Evolutionary conservation across 2,329 filamentous ascomycete genomes (phyloP).

Genomic region (Seiridium unicorne): DNA sequence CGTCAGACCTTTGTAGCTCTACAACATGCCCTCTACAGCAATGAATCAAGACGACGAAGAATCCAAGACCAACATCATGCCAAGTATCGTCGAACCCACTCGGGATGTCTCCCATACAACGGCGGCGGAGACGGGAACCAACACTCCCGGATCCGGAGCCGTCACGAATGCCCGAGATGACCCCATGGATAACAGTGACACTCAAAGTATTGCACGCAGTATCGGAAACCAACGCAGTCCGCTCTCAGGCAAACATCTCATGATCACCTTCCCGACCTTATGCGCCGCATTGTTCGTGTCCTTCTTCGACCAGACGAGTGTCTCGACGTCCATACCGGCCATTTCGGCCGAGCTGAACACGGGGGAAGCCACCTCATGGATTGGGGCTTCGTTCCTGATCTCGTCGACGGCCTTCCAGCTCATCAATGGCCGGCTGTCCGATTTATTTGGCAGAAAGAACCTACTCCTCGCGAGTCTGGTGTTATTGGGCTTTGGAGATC

Average conservation of each 20-base stretch:
- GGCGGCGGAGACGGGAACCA: not conserved
- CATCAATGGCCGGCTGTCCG: conserved; percentile 5
- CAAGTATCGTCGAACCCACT: too few relatives aligned
- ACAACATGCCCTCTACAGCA: too few relatives aligned
- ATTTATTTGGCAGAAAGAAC: conserved; percentile 7
- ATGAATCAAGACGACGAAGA: too few relatives aligned
- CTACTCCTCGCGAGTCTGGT: not conserved
- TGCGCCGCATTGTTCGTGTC: conserved; percentile 12
- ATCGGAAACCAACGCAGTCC: not conserved
- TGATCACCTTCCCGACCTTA: not conserved
- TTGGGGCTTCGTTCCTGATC: conserved; percentile 2
- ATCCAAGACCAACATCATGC: too few relatives aligned
- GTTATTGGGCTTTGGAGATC: not conserved
- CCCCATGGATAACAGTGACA: not conserved
- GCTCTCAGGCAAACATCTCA: not conserved
- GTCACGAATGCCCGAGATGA: not conserved
- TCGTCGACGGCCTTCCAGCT: conserved; percentile 4
- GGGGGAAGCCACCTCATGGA: not conserved
- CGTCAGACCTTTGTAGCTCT: too few relatives aligned
- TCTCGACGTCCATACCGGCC: conserved; percentile 3
- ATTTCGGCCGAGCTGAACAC: conserved; percentile 1
- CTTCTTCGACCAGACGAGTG: conserved; percentile 18
- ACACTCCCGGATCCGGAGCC: not conserved
- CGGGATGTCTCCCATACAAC: not conserved
- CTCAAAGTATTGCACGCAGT: not conserved